Evolutionary conservation across 345 rosid genomes (phyloP).

Genomic region (Bruguiera gymnorhiza): DNA sequence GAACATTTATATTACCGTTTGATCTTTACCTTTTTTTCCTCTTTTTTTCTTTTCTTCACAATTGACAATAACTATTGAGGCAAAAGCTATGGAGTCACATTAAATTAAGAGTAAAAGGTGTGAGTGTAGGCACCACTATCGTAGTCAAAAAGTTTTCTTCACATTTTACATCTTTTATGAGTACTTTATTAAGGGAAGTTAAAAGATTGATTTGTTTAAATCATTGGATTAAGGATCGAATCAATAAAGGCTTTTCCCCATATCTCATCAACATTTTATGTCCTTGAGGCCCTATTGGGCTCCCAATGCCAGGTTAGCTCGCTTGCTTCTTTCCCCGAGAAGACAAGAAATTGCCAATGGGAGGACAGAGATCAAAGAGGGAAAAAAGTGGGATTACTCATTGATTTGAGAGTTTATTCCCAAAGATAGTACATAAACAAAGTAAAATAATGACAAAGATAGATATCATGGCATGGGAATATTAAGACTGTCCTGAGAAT

Average conservation of each 20-base stretch:
- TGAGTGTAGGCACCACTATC: slow-evolving; percentile 16
- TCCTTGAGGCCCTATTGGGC: slow-evolving; percentile 15
- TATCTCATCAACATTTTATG: slow-evolving; percentile 19
- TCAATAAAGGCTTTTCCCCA: slow-evolving; percentile 30
- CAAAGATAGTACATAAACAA: not conserved
- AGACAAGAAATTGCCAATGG: slow-evolving; percentile 18
- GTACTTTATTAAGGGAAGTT: slow-evolving; percentile 7
- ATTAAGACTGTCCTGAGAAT: not conserved
- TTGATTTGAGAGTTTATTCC: slow-evolving; percentile 22
- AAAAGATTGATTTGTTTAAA: slow-evolving; percentile 14
- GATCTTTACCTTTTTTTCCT: too few species aligned
- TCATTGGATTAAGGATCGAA: slow-evolving; percentile 35
- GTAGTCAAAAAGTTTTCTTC: slow-evolving; percentile 38
- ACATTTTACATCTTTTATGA: slow-evolving; percentile 33
- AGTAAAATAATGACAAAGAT: not conserved
- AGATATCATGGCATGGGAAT: not conserved
- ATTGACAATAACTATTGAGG: too few species aligned
- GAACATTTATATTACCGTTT: too few species aligned
- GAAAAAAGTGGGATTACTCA: not conserved
- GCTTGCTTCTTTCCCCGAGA: not conserved
- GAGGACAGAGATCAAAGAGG: not conserved
- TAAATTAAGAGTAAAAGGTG: slow-evolving; percentile 11
- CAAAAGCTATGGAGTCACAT: slow-evolving; percentile 2
- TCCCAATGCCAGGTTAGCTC: slow-evolving; percentile 11
- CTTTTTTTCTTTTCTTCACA: too few species aligned